Base-by-base conservation (phyloP, 2,329 filamentous ascomycete genomes). In the Claviceps sp. region DNA sequence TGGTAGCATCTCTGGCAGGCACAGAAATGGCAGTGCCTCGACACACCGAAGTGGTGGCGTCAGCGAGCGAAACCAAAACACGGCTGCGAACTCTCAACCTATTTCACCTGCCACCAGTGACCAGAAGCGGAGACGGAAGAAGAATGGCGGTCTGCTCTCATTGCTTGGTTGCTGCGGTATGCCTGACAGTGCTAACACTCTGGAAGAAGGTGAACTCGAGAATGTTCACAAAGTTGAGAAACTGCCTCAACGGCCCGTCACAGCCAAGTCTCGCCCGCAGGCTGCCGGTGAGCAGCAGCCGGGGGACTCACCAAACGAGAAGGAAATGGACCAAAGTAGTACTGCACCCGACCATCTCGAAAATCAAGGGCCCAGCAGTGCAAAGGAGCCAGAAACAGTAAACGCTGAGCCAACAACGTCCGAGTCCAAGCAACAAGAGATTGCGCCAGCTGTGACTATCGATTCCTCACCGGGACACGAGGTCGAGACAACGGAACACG, bases 101-200 rank as follows among this genome's bases (percentile, higher is more conserved):
- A 75, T 69, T 61, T 77, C 76, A 38, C 75, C 77, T 34, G 70
- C 66, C 8, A 69, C 70, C 50, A 72, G 71, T 50, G 66, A 70
- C 39, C 68, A 73, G 53, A 75, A 74, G 61, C 80, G 79, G 52
- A 74, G 73, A 61, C 80, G 79, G 67, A 77, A 76, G 64, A 74
- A 73, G 62, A 73, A 69, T 50, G 72, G 74, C 54, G 75, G 76
- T n/a, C 65, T 82, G 46, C 65, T 81, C 39, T 71, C 78, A 24
- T 75, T 87, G 51, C 72, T 88, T 54, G 80, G 76, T 55, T 88
- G 84, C 69, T 87, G 84, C 64, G 75, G 73, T 52, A 74, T 80
- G 42, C 80, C 82, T 48, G 81, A 84, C 56, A 74, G 78, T 56
- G 74, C 75, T 16, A 76, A 79, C 56, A 63, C 68, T 5, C 67